Conservation (phyloP, 495 filamentous ascomycete genomes). For the Lasiosphaeria miniovina region DNA sequence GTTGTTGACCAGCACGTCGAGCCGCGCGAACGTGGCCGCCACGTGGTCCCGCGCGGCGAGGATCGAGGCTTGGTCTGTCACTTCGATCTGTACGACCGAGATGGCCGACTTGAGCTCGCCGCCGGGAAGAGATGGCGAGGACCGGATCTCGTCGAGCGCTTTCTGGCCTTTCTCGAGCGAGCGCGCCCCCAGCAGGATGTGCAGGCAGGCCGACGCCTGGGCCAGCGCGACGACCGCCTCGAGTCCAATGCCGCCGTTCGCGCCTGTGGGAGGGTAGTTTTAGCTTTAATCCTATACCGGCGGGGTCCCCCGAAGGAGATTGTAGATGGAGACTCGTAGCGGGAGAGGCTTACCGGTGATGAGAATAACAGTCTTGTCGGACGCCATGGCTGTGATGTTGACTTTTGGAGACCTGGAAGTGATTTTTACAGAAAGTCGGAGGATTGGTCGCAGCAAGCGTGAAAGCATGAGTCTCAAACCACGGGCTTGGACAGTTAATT, state of each 20-base stretch:
- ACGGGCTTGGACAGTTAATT: too few relatives aligned
- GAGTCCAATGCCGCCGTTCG: conserved; percentile 51
- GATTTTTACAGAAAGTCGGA: too few relatives aligned
- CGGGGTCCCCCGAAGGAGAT: too few relatives aligned
- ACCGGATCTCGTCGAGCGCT: conserved; percentile 37
- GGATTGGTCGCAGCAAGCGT: too few relatives aligned
- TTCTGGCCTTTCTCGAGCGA: conserved; percentile 40
- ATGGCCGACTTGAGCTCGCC: conserved; percentile 29
- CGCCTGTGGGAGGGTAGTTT: conserved; percentile 20
- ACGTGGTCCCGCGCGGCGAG: conserved; percentile 31
- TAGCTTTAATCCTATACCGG: background rate
- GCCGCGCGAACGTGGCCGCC: conserved; percentile 30
- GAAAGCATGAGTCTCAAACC: too few relatives aligned
- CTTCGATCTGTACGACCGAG: conserved; percentile 42
- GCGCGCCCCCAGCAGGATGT: conserved; percentile 45
- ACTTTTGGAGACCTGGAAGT: too few relatives aligned
- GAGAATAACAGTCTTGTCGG: conserved; percentile 32
- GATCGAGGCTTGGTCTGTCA: conserved; percentile 45
- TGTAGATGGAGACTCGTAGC: too few relatives aligned
- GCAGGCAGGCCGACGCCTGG: conserved; percentile 36
- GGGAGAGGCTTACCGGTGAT: conserved; percentile 30
- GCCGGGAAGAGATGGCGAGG: conserved; percentile 3
- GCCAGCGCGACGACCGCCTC: conserved; percentile 44
- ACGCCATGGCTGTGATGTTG: conserved; percentile 8
- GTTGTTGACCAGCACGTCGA: conserved; percentile 52